These are phyloP conservation scores for Clitopilus passeckerianus DNA, from an alignment of 768 basidiomycete species.

Conservation along the genomic window DNA sequence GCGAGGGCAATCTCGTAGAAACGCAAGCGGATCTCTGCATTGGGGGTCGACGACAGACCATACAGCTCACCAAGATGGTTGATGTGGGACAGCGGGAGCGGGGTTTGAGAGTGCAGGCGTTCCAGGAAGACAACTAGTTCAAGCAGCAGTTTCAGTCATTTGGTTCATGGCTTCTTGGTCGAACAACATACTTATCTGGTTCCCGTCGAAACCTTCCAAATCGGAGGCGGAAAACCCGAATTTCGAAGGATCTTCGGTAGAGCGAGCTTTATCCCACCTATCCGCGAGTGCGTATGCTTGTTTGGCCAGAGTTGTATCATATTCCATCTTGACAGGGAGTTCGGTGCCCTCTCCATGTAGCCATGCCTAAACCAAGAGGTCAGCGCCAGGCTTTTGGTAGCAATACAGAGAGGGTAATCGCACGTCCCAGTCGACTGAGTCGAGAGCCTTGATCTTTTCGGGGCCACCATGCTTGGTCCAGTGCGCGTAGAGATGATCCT, in stretches of 20 bases:
- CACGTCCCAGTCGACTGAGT: slow-evolving; percentile 77
- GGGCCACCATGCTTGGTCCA: slow-evolving; percentile 53
- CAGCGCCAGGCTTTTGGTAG: background rate
- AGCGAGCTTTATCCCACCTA: slow-evolving; percentile 67
- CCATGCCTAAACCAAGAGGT: slow-evolving; percentile 52
- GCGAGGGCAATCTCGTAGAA: slow-evolving; percentile 72
- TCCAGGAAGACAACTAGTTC: slow-evolving; percentile 77
- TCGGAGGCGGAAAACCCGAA: slow-evolving; percentile 58
- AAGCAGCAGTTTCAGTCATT: background rate
- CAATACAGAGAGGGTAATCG: slow-evolving; percentile 12
- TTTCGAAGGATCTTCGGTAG: slow-evolving; percentile 32
- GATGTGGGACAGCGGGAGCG: slow-evolving; percentile 59
- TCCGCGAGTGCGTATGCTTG: slow-evolving; percentile 68
- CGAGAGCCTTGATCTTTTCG: slow-evolving; percentile 60
- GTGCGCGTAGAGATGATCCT: slow-evolving; percentile 69
- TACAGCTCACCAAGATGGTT: slow-evolving; percentile 56
- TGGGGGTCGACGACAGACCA: slow-evolving; percentile 43
- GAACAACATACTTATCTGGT: slow-evolving; percentile 61
- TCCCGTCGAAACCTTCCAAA: slow-evolving; percentile 59
- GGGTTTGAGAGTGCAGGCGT: slow-evolving; percentile 55
- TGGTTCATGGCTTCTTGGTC: background rate
- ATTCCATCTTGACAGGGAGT: slow-evolving; percentile 71
- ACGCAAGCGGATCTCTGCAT: slow-evolving; percentile 73
- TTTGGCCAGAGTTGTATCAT: slow-evolving; percentile 67
- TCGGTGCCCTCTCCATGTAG: slow-evolving; percentile 72